Evolutionary conservation across 1,284 basidiomycete species (phyloP).

Genomic region (Cerrena zonata): DNA sequence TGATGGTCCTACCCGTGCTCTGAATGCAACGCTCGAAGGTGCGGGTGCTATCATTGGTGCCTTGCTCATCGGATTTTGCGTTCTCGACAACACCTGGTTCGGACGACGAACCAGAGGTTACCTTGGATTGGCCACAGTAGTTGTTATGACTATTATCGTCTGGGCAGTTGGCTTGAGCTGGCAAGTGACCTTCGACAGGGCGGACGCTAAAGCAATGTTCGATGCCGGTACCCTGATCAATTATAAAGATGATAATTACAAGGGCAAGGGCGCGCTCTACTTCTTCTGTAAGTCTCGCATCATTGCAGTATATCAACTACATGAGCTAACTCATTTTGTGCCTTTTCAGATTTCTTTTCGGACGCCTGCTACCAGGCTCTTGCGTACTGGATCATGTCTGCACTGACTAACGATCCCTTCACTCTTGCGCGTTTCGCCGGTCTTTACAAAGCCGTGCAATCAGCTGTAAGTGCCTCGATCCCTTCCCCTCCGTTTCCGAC

Average conservation of each 20-base stretch:
- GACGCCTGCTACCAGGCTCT: slow-evolving; percentile 37
- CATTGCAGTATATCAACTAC: neutral
- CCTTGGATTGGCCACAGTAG: slow-evolving; percentile 33
- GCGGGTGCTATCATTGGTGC: slow-evolving; percentile 38
- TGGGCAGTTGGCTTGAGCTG: slow-evolving; percentile 33
- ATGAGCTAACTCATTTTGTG: no score
- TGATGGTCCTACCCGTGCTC: slow-evolving; percentile 37
- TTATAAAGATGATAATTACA: slow-evolving; percentile 30
- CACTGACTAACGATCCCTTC: slow-evolving; percentile 39
- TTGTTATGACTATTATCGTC: slow-evolving; percentile 30
- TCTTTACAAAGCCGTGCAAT: slow-evolving; percentile 38
- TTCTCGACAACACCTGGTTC: slow-evolving; percentile 33
- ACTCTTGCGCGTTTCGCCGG: slow-evolving; percentile 39
- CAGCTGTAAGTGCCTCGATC: slow-evolving; percentile 17
- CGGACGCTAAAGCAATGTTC: slow-evolving; percentile 13
- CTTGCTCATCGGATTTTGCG: slow-evolving; percentile 35
- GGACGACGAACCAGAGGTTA: slow-evolving; percentile 35
- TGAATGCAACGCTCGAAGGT: slow-evolving; percentile 37
- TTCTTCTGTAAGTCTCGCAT: slow-evolving; percentile 34
- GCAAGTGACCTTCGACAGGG: slow-evolving; percentile 32
- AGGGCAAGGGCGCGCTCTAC: slow-evolving; percentile 32
- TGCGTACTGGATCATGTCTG: slow-evolving; percentile 40
- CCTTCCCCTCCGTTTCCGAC: neutral
- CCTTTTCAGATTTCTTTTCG: slow-evolving; percentile 29
- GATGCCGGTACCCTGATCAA: slow-evolving; percentile 22